Conservation (phyloP, 495 filamentous ascomycete species). For the Podospora anserina region DNA sequence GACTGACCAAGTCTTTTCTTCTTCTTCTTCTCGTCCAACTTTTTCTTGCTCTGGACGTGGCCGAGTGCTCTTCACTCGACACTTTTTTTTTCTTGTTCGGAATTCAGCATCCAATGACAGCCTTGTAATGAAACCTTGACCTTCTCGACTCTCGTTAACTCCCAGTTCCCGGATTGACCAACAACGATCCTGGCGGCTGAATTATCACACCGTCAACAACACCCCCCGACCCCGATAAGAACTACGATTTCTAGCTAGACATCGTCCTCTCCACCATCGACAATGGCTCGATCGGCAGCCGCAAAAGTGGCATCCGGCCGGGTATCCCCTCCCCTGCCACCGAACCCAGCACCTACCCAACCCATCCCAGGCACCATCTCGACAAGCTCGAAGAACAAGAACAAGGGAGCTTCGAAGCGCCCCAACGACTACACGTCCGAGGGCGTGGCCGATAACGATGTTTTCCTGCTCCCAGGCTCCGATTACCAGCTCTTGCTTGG, state of each 20-base stretch:
- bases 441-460: conserved; percentile 66
- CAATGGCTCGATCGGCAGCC: conserved; percentile 43
- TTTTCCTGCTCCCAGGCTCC: conserved; percentile 68
- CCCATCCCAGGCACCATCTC: neutral
- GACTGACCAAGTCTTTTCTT: conserved; percentile 16
- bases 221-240: conserved; percentile 8
- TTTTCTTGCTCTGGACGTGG: conserved; percentile 4
- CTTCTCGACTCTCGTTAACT: conserved; percentile 50
- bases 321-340: conserved; percentile 26
- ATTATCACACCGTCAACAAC: conserved; percentile 6
- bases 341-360: conserved; percentile 1
- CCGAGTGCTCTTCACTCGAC: conserved; percentile 2
- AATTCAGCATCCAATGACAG: conserved; percentile 26
- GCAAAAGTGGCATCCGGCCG: conserved; percentile 41
- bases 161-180: conserved; percentile 12
- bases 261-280: conserved; percentile 22
- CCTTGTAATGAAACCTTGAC: conserved; percentile 43
- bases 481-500: conserved; percentile 74
- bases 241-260: conserved; percentile 12
- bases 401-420: conserved; percentile 33
- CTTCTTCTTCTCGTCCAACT: conserved; percentile 8
- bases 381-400: conserved; percentile 28
- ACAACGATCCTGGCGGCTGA: neutral
- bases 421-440: conserved; percentile 60
- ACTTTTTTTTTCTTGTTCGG: conserved; percentile 25